Conservation (phyloP, 257 asterid genomes). For the Penstemon eatonii region DNA sequence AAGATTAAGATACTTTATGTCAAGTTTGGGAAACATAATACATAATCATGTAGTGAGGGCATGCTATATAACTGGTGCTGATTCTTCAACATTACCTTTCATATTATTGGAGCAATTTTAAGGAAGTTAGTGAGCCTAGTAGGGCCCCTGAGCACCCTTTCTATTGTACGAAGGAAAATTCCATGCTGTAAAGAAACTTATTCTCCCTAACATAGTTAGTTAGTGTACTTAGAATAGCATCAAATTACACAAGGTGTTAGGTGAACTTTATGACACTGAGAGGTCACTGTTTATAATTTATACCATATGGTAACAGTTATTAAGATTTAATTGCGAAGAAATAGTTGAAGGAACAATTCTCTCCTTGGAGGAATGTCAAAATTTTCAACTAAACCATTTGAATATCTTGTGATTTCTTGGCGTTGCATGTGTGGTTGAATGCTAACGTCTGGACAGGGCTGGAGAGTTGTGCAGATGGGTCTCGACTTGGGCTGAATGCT, state of each 20-base stretch:
- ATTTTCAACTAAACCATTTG: background rate
- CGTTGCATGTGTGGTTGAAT: background rate
- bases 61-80: background rate
- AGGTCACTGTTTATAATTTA: background rate
- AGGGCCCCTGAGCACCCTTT: background rate
- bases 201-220: background rate
- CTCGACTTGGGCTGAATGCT: constrained; percentile 1
- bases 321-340: background rate
- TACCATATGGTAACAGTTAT: background rate
- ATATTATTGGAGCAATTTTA: constrained; percentile 2
- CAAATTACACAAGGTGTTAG: background rate
- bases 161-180: background rate
- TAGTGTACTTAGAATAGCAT: background rate
- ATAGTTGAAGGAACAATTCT: background rate
- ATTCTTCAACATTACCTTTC: background rate
- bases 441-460: constrained; percentile 15
- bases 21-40: too few species aligned
- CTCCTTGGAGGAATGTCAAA: background rate
- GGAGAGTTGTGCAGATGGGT: constrained; percentile 7
- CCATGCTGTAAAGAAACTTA: background rate
- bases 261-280: background rate
- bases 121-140: background rate
- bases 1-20: background rate
- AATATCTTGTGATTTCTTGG: constrained; percentile 16
- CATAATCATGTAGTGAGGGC: too few species aligned